Evolutionary conservation across 192 early-diverging fungal genomes (phyloP).

Genomic region (Pilobolus umbonatus): DNA sequence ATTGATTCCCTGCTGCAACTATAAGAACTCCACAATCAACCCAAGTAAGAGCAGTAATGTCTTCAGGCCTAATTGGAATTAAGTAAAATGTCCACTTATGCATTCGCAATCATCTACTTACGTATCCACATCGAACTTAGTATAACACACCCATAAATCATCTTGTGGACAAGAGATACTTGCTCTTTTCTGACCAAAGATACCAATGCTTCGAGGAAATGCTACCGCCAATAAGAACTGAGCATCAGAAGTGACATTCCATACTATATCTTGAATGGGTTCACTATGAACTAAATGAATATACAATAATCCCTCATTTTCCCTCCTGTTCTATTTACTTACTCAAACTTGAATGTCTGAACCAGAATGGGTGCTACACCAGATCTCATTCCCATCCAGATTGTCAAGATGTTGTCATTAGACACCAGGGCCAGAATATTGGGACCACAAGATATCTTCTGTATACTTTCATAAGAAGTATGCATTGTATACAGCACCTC

Average conservation of each 20-base stretch:
- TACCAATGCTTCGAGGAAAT: constrained; percentile 42
- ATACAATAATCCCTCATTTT: neutral
- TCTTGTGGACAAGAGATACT: constrained; percentile 30
- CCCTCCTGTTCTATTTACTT: neutral
- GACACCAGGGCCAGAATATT: neutral
- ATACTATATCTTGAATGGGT: constrained; percentile 55
- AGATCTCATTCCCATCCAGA: constrained; percentile 32
- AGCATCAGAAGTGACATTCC: constrained; percentile 72
- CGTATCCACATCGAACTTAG: constrained; percentile 48
- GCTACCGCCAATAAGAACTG: constrained; percentile 68
- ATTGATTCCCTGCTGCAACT: constrained; percentile 49
- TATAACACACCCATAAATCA: constrained; percentile 47
- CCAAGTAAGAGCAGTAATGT: constrained; percentile 48
- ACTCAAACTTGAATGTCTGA: constrained; percentile 14
- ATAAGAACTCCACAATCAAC: constrained; percentile 54
- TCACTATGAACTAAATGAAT: constrained; percentile 29
- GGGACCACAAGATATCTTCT: neutral
- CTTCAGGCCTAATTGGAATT: constrained; percentile 21
- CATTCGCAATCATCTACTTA: constrained; percentile 20
- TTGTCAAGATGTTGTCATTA: neutral
- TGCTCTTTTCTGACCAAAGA: constrained; percentile 58
- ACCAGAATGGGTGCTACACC: neutral
- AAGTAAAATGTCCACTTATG: neutral
- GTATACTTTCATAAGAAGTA: neutral
- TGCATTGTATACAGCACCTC: constrained; percentile 7